phyloP scores from a whole-genome alignment of 2,329 filamentous ascomycete species.

The Fusarium metavorans region DNA sequence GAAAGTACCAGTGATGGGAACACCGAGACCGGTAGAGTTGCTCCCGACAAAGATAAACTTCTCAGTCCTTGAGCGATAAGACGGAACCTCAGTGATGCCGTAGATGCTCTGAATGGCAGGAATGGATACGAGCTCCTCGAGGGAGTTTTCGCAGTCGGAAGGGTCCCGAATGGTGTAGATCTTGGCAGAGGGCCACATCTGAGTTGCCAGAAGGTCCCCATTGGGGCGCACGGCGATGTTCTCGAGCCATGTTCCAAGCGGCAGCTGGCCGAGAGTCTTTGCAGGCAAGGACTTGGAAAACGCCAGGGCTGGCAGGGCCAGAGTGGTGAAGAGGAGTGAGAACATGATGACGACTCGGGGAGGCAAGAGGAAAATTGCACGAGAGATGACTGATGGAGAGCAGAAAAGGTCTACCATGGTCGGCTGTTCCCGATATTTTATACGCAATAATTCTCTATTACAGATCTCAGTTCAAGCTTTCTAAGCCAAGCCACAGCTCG shows the following conservation, averaged over 20 bases:
- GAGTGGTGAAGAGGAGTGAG: neutral
- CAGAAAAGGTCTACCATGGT: neutral
- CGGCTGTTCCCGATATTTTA: neutral
- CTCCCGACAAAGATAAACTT: conserved; percentile 33
- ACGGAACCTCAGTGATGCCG: conserved; percentile 25
- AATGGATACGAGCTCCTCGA: conserved; percentile 32
- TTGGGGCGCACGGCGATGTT: conserved; percentile 36
- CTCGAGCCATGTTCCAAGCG: conserved; percentile 31
- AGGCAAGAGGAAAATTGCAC: neutral
- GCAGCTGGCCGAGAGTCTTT: conserved; percentile 22
- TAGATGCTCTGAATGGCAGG: conserved; percentile 27
- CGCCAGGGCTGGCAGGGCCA: conserved; percentile 3
- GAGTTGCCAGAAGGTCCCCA: conserved; percentile 30
- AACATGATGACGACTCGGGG: conserved; percentile 7
- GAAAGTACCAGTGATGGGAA: conserved; percentile 19
- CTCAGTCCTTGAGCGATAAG: conserved; percentile 2
- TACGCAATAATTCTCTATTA: neutral
- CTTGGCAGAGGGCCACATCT: conserved; percentile 22
- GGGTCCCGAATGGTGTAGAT: conserved; percentile 31
- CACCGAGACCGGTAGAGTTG: conserved; percentile 19
- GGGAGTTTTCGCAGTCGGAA: neutral
- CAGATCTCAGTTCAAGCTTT: neutral
- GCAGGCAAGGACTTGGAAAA: conserved; percentile 19
- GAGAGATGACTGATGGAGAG: neutral
- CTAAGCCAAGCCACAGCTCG: neutral